Evolutionary conservation across 768 basidiomycete species (phyloP), one percentile per base, ranked within the genome.

Genomic region (Termitomyces sp.): DNA sequence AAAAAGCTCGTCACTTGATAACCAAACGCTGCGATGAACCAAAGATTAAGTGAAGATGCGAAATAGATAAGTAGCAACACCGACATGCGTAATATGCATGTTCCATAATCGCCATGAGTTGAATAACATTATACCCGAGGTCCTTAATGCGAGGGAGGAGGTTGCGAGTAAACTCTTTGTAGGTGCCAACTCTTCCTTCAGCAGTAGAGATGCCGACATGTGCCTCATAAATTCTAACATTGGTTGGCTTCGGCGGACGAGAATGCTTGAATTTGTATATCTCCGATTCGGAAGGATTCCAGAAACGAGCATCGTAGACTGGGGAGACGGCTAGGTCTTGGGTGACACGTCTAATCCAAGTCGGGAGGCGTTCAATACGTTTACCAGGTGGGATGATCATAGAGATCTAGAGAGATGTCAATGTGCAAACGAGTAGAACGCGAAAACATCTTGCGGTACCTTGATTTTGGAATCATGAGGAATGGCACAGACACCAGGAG

Each of bases 1-100:
- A 99, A 99, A 80, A 98, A 98, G 69, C 83, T 95, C 33, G 95
- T 98, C 13, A 99, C 87, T 74, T 98, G 97, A 74, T 99, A 99
- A 14, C 97, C 97, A 69, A 99, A 99, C 1, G 96, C 94, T 96
- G 65, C 28, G 56, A 52, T 58, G 13, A 20, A n/a, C 12, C 32
- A 10, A 10, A 4, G 3, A 8, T 4, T 46, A 14, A 59, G 32
- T 16, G 13, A 53, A 6, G 23, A 23, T 9, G 32, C 47, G 10
- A 49, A 50, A 52, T 33, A 54, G 40, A 55, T 18, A 13, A 13
- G 14, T n/a, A 26, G 56, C 38, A 47, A 18, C 41, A 75, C 90
- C 67, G 65, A 95, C 94, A 98, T 62, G 95, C 95, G 73, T 98
- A 98, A 72, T 98, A 98, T 2, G 95, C 91, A 69, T 98, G 95